Evolutionary conservation across 2,329 filamentous ascomycete species (phyloP), one percentile per base, ranked within the genome.

Genomic region (Elsinoe arachidis): DNA sequence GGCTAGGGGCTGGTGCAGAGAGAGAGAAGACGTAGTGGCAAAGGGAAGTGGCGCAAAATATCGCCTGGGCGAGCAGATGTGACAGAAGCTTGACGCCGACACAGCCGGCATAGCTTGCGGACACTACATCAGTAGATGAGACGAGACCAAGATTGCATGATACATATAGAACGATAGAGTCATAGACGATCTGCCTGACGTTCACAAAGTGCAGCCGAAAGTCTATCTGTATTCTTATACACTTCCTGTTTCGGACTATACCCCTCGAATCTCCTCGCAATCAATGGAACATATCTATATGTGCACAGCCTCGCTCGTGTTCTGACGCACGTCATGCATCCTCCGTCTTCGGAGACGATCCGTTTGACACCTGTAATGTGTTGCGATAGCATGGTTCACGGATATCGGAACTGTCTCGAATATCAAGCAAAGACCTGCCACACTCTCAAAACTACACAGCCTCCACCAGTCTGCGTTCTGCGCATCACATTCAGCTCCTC

Each of bases 91-190:
- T 30, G 26, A 46, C 19, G 21, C 41, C 41, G 21, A 46, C 26
- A 46, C 41, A 46, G 41, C 41, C 21, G 41, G 41, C 9, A 9
- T 19, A 30, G 7, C 3, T 21, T 43, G 6, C 17, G 23, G 10
- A 17, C 6, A 41, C 38, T 17, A 43, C 10, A 44, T 23, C 41
- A 44, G 9, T 46, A 46, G 41, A 46, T 46, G 41, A 46, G 21
- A 46, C 41, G 41, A 46, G 41, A 46, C 41, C 41, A 30, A 46
- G 41, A 46, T 46, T 46, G 41, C 10, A 46, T n/a, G 41, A 46
- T 46, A 46, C 41, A 46, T 46, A 12, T 26, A 26, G 11, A 12
- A 26, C 41, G 41, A 46, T 46, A 46, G 21, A 46, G 21, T 46
- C 26, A 26, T 46, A 46, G 41, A 46, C n/a, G 41, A 23, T 46